Percentiles rank a stretch among this genome's conserved stretches.
phyloP scores from a whole-genome alignment of 345 rosid species.

The Brassica carinata region DNA sequence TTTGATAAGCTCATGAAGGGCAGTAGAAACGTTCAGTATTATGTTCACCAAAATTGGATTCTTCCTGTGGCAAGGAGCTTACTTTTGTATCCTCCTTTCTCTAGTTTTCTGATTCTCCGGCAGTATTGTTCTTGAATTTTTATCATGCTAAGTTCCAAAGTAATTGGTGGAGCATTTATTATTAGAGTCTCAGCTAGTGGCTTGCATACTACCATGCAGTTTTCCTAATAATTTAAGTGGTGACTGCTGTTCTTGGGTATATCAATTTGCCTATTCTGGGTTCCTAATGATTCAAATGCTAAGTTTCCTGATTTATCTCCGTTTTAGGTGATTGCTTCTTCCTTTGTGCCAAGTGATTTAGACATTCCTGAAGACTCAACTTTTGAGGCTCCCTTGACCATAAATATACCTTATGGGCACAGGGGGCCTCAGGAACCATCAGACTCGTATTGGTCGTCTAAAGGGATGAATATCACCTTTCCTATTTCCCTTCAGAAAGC shows the following conservation, averaged over 20 bases:
- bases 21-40: background rate
- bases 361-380: conserved; percentile 53
- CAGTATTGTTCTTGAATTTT: conserved; percentile 9
- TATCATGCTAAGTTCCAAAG: background rate
- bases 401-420: conserved; percentile 68
- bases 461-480: conserved; percentile 70
- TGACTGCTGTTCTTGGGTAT: conserved; percentile 3
- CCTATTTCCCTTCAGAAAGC: conserved; percentile 81
- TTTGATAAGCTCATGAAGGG: conserved; percentile 1
- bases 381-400: conserved; percentile 86
- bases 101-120: background rate
- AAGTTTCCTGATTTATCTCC: conserved; percentile 22
- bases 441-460: conserved; percentile 48
- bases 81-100: conserved; percentile 3
- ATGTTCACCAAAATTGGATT: background rate
- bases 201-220: background rate
- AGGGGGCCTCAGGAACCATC: conserved; percentile 52
- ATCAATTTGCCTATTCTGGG: background rate
- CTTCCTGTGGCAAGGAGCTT: background rate
- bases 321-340: conserved; percentile 77
- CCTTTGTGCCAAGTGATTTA: conserved; percentile 71
- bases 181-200: conserved; percentile 21
- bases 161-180: conserved; percentile 3
- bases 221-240: background rate
- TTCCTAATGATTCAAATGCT: conserved; percentile 3